A percentile compares a stretch with the other conserved stretches of the same genome.
phyloP scores from a whole-genome alignment of 2,329 filamentous ascomycete genomes.

The Aspergillus terreus region DNA sequence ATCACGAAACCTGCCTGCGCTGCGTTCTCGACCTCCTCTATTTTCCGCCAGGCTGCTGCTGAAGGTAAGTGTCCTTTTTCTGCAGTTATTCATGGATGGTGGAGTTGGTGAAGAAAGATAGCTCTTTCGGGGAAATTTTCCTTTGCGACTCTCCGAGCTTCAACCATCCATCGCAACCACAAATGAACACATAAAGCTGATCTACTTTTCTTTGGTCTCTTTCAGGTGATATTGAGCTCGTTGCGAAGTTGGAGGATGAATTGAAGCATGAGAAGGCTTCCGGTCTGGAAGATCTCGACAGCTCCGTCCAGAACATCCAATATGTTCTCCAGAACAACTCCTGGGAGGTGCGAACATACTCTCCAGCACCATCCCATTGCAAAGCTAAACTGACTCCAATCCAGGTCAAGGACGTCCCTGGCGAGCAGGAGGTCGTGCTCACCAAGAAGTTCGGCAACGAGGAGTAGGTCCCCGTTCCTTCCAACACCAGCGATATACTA shows the following conservation, averaged over 20 bases:
- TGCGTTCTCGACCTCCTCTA: slow-evolving; percentile 45
- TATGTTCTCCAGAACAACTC: slow-evolving; percentile 83
- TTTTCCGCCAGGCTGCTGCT: slow-evolving; percentile 42
- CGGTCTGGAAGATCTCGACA: slow-evolving; percentile 67
- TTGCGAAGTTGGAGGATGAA: slow-evolving; percentile 80
- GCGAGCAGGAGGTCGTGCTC: slow-evolving; percentile 83
- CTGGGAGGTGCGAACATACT: slow-evolving; percentile 61
- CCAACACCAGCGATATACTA: no score
- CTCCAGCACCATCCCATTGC: not conserved
- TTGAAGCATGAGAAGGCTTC: slow-evolving; percentile 79
- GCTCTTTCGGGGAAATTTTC: not conserved
- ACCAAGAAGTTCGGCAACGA: slow-evolving; percentile 82
- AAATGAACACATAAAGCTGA: not conserved
- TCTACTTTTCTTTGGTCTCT: not conserved
- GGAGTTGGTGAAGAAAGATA: not conserved
- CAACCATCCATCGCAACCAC: no score
- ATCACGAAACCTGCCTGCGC: slow-evolving; percentile 38
- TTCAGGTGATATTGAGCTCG: slow-evolving; percentile 71
- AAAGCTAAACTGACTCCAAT: not conserved
- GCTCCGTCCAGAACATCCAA: slow-evolving; percentile 82
- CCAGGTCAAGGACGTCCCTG: slow-evolving; percentile 68
- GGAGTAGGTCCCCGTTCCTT: slow-evolving; percentile 56
- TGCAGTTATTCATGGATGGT: not conserved
- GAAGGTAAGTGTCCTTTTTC: slow-evolving; percentile 36
- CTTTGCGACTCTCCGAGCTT: not conserved